Evolutionary conservation across 2,329 filamentous ascomycete genomes (phyloP), one percentile per base, ranked within the genome.

Genomic region (Diplodia intermedia): DNA sequence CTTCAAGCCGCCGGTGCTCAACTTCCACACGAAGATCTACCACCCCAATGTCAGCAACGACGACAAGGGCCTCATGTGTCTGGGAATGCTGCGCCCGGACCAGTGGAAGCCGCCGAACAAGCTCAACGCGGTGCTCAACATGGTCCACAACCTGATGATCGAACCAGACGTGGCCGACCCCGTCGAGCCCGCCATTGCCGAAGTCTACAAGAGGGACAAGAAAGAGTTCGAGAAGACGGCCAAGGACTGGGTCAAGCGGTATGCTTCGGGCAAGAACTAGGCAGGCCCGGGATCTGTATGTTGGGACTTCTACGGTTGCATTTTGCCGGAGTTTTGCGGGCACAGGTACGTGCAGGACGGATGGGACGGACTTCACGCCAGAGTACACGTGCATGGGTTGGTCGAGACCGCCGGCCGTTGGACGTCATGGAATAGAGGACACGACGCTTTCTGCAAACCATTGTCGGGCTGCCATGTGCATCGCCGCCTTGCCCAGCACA

Each of bases 41-140:
- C 94, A 97, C 83, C 93, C 94, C 54, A 97, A 97, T 82, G 88
- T 97, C 69, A 93, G 90, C 76, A 95, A 97, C 85, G 93, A 97
- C 79, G 86, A 87, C 76, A 87, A 89, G 72, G 94, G 94, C 70
- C 90, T 86, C 81, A 92, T 97, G 88, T 97, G 94, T 81, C 85
- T 97, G 54, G 89, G 88, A 69, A 87, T 94, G 79, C 88, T 97
- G 73, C 92, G 94, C 77, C 80, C 90, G 36, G 93, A 97, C 75
- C 90, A 92, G 80, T 97, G 94, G 94, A 97, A 97, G 85, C 94
- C 94, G 20, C 90, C 90, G 70, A 91, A 90, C 75, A 91, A 90
- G 82, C 86, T 97, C 71, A 81, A 82, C 55, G 87, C 88, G 65
- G 92, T 97, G 33, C 86, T 97, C 70, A 88, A 91, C 78, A 90